Evolutionary conservation across 352 stramenopile genomes (phyloP).

Genomic region (Phytopythium vexans): DNA sequence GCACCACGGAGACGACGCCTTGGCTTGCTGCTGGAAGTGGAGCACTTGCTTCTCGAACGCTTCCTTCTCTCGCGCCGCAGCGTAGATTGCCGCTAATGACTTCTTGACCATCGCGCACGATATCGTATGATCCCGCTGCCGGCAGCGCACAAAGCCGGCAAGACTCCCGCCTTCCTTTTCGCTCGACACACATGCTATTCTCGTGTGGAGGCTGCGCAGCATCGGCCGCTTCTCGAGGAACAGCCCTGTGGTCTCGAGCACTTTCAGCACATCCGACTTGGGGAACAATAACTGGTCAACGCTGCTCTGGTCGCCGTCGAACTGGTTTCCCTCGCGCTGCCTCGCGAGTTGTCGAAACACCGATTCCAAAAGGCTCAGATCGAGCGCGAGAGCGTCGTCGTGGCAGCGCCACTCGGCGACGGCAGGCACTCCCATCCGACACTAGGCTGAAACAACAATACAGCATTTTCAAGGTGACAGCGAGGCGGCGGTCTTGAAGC

Average conservation of each 20-base stretch:
- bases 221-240: constrained; percentile 55
- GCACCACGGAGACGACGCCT: constrained; percentile 53
- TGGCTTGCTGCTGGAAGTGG: constrained; percentile 37
- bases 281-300: constrained; percentile 42
- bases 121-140: constrained; percentile 44
- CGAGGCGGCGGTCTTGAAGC: not conserved
- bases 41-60: constrained; percentile 41
- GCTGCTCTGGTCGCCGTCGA: constrained; percentile 3
- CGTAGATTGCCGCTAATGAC: constrained; percentile 31
- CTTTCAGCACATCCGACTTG: constrained; percentile 54
- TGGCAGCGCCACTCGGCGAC: constrained; percentile 43
- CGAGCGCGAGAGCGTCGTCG: constrained; percentile 36
- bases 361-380: constrained; percentile 48
- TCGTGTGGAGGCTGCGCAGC: constrained; percentile 52
- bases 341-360: constrained; percentile 43
- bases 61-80: constrained; percentile 17
- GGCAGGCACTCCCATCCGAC: no score
- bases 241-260: constrained; percentile 29
- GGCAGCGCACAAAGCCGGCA: constrained; percentile 42
- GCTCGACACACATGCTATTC: constrained; percentile 49
- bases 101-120: constrained; percentile 21
- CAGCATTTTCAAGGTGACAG: no score
- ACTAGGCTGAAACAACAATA: no score
- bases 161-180: constrained; percentile 52
- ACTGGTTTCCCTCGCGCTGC: constrained; percentile 17